Evolutionary conservation across 768 basidiomycete species (phyloP).

Genomic region (Tulasnella sp.): DNA sequence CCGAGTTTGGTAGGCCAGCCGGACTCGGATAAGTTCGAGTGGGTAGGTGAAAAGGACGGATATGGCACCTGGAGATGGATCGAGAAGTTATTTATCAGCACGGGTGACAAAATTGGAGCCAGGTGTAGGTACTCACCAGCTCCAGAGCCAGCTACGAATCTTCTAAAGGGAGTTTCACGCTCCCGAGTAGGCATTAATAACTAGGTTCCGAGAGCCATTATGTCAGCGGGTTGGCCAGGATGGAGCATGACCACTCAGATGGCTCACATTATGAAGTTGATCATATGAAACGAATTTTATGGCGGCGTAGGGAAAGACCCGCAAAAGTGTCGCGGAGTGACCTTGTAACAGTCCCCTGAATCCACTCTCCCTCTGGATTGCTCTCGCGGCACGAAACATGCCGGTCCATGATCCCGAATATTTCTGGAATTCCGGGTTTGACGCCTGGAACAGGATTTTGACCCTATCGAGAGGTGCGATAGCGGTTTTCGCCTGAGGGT

Average conservation of each 20-base stretch:
- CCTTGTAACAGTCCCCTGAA: conserved; percentile 85
- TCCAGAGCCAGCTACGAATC: conserved; percentile 82
- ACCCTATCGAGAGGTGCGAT: conserved; percentile 96
- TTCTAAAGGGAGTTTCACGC: conserved; percentile 68
- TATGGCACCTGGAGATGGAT: conserved; percentile 55
- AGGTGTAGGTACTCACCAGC: conserved; percentile 55
- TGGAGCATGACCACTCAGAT: background rate
- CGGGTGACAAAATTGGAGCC: conserved; percentile 9
- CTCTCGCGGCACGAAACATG: conserved; percentile 65
- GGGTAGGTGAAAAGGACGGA: conserved; percentile 94
- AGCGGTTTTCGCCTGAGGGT: conserved; percentile 77
- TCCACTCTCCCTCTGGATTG: conserved; percentile 57
- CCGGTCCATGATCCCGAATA: conserved; percentile 91
- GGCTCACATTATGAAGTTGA: conserved; percentile 67
- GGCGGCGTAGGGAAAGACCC: conserved; percentile 94
- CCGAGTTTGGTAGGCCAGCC: conserved; percentile 82
- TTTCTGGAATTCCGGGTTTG: conserved; percentile 89
- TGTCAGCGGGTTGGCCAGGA: background rate
- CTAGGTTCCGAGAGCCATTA: conserved; percentile 41
- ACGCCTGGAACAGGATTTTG: conserved; percentile 97
- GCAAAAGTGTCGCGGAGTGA: conserved; percentile 88
- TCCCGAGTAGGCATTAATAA: conserved; percentile 78
- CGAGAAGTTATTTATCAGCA: conserved; percentile 3
- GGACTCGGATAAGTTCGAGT: conserved; percentile 89
- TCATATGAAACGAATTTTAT: conserved; percentile 98